phyloP scores from a whole-genome alignment of 345 rosid species.

The Eucalyptus victrix region DNA sequence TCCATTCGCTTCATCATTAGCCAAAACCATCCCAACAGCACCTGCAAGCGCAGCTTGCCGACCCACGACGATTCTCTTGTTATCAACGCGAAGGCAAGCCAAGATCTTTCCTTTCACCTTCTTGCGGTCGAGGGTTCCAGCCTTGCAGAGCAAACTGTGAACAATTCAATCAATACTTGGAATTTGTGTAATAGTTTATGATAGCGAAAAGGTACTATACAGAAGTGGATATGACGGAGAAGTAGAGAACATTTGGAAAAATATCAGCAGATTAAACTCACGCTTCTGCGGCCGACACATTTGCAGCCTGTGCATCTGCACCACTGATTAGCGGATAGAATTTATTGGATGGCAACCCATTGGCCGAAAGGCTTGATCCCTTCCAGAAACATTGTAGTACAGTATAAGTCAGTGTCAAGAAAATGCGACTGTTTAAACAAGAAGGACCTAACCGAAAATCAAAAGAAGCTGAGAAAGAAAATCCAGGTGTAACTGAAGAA shows the following conservation, averaged over 20 bases:
- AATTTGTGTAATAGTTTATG: background rate
- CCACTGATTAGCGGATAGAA: conserved; percentile 41
- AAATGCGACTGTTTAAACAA: background rate
- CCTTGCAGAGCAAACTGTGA: conserved; percentile 19
- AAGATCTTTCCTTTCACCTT: conserved; percentile 59
- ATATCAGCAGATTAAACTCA: conserved; percentile 5
- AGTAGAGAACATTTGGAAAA: background rate
- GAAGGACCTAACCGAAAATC: background rate
- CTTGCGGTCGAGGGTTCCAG: conserved; percentile 32
- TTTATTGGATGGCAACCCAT: conserved; percentile 11
- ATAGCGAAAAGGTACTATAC: background rate
- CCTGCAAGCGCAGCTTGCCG: conserved; percentile 18
- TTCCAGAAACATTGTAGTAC: background rate
- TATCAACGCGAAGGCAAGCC: conserved; percentile 21
- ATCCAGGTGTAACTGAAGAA: background rate
- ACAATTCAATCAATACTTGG: background rate
- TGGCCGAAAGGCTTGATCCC: conserved; percentile 57
- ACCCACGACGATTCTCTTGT: conserved; percentile 15
- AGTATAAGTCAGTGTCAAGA: background rate
- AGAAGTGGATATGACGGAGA: background rate
- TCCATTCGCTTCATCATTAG: conserved; percentile 8
- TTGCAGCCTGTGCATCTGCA: conserved; percentile 18
- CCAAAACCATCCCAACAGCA: conserved; percentile 44
- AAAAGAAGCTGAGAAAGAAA: background rate
- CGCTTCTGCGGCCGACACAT: conserved; percentile 21